phyloP scores from a whole-genome alignment of 1,284 basidiomycete genomes.

The Vanrija sp. region DNA sequence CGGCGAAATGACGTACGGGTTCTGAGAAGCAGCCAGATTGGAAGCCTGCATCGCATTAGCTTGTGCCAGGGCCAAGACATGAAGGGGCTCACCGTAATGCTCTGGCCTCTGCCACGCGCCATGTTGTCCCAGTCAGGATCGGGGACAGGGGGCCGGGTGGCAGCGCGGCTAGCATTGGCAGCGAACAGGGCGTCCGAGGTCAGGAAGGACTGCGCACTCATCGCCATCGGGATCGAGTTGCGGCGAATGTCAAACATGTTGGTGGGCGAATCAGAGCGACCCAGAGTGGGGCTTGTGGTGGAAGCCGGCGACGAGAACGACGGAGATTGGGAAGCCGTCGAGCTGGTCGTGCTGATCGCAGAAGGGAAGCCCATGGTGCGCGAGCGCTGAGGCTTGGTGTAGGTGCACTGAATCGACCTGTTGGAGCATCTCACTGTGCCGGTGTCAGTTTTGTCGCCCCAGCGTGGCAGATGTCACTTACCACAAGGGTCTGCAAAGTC shows the following conservation, averaged over 20 bases:
- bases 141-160: constrained; percentile 4
- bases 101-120: background rate
- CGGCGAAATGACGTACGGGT: constrained; percentile 4
- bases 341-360: constrained; percentile 16
- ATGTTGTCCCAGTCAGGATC: constrained; percentile 5
- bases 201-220: background rate
- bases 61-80: background rate
- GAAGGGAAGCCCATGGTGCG: constrained; percentile 22
- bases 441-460: constrained; percentile 7
- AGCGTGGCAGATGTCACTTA: constrained; percentile 31
- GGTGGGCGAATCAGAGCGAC: background rate
- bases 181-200: constrained; percentile 26
- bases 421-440: constrained; percentile 67
- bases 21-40: background rate
- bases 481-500: constrained; percentile 75
- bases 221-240: constrained; percentile 10
- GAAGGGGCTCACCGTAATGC: background rate
- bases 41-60: background rate
- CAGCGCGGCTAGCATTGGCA: background rate
- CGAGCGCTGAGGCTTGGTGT: constrained; percentile 61
- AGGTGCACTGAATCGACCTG: constrained; percentile 71
- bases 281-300: background rate
- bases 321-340: background rate
- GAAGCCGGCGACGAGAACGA: constrained; percentile 1
- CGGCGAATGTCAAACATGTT: background rate